Conservation (phyloP, 257 asterid species). For the Orobanche coerulescens region DNA sequence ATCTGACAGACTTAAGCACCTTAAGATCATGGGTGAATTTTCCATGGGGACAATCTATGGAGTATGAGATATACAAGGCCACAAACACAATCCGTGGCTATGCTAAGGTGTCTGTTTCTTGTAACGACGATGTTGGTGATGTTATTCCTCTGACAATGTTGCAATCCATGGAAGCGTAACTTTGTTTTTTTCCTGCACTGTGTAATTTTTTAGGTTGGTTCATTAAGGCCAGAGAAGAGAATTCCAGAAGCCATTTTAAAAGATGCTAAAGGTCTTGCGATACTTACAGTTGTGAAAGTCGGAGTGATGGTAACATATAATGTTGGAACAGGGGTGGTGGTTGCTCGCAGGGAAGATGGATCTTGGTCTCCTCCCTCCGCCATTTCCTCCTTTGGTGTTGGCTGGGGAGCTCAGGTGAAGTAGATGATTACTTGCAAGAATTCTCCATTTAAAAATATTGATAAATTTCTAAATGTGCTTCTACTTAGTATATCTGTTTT, state of each 20-base stretch:
- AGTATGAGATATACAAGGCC: constrained; percentile 92
- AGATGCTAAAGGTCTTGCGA: constrained; percentile 90
- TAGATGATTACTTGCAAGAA: constrained; percentile 7
- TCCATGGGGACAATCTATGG: constrained; percentile 99
- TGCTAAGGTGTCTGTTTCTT: constrained; percentile 37
- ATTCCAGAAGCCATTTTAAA: constrained; percentile 83
- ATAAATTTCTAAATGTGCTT: no score
- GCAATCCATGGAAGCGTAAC: background rate
- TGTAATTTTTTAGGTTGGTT: constrained; percentile 55
- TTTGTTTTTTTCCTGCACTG: constrained; percentile 5
- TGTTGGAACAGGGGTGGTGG: constrained; percentile 87
- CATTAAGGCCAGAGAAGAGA: constrained; percentile 66
- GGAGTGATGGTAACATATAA: constrained; percentile 93
- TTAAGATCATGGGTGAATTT: constrained; percentile 97
- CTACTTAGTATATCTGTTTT: background rate
- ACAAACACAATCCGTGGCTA: constrained; percentile 74
- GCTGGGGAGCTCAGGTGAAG: constrained; percentile 99
- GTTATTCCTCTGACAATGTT: background rate
- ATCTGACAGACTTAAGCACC: constrained; percentile 91
- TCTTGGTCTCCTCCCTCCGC: constrained; percentile 99
- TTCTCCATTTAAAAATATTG: no score
- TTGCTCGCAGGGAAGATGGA: constrained; percentile 91
- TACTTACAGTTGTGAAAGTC: constrained; percentile 81
- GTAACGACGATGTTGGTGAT: background rate
- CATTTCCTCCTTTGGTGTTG: constrained; percentile 79